Evolutionary conservation across 2,329 filamentous ascomycete genomes (phyloP), one percentile per base, ranked within the genome.

Genomic region (Didymellaceae sp.): DNA sequence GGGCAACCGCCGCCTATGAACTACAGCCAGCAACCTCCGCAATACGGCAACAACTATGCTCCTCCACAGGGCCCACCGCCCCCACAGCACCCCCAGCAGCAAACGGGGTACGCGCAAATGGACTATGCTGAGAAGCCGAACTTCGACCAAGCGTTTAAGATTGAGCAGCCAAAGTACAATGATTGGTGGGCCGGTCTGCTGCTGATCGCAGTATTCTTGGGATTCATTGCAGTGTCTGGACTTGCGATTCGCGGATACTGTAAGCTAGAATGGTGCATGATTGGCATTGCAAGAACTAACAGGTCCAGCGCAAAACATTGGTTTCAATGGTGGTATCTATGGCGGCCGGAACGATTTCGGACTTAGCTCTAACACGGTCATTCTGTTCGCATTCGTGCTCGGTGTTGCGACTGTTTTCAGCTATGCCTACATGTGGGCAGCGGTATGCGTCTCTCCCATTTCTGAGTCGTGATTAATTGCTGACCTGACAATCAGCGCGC

Each of bases 111-210:
- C 14, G 46, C 49, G 38, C 66, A 69, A 44, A 62, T 62, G 45
- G 55, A 65, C 30, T 65, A 66, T 20, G 62, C 61, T 30, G 75
- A 77, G 56, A 81, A 82, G 68, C 63, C 63, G 35, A 77, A 68
- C 13, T 97, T 95, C 68, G 85, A 93, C 16, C 83, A 97, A 66
- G 84, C 86, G 1, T 97, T 97, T 79, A 87, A 87, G 74, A 74
- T 97, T 43, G 83, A 90, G 42, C 86, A 79, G 57, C 91, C 91
- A n/a, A 95, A 93, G 72, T 96, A 82, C 76, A 90, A 97, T 66
- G 93, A 97, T 70, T 69, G 89, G 20, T 97, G 92, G 93, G 92
- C 92, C 3, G 91, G 88, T 4, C 76, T 95, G 31, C 77, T 97
- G 67, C 83, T 95, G 61, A 79, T 94, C 28, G 73, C 83, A 14